Conservation (phyloP, 345 rosid species). For the Salix suchowensis region DNA sequence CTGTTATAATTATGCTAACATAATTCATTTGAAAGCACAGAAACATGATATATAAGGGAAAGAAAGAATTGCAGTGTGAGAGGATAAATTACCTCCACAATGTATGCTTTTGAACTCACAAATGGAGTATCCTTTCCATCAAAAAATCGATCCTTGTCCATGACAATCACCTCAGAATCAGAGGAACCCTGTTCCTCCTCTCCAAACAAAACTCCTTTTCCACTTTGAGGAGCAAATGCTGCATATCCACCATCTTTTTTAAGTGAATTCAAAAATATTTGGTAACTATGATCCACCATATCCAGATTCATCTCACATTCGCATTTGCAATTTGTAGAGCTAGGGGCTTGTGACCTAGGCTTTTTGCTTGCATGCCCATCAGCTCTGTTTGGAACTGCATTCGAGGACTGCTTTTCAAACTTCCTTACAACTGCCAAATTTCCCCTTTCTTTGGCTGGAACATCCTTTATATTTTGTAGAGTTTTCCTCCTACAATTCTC, state of each 20-base stretch:
- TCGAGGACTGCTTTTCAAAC: neutral
- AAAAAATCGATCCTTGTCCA: conserved; percentile 31
- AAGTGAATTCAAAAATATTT: conserved; percentile 8
- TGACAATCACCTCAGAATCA: conserved; percentile 45
- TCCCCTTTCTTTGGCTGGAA: neutral
- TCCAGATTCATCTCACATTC: conserved; percentile 6
- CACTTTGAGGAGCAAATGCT: conserved; percentile 19
- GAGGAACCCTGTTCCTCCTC: conserved; percentile 30
- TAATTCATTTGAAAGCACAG: neutral
- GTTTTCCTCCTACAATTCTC: neutral
- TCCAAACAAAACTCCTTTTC: conserved; percentile 23
- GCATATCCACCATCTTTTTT: conserved; percentile 10
- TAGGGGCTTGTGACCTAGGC: neutral
- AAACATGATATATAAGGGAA: neutral
- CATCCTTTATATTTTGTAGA: neutral
- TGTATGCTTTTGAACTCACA: conserved; percentile 28
- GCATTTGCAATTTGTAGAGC: neutral
- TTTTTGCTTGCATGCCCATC: neutral
- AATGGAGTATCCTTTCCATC: conserved; percentile 33
- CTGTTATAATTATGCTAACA: conserved; percentile 14
- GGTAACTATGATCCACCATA: conserved; percentile 28
- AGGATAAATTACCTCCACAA: conserved; percentile 24
- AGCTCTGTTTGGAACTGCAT: neutral
- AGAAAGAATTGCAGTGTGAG: conserved; percentile 5
- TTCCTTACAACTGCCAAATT: neutral